phyloP scores from a whole-genome alignment of 2,329 filamentous ascomycete species.

The Aspergillus sojae region DNA sequence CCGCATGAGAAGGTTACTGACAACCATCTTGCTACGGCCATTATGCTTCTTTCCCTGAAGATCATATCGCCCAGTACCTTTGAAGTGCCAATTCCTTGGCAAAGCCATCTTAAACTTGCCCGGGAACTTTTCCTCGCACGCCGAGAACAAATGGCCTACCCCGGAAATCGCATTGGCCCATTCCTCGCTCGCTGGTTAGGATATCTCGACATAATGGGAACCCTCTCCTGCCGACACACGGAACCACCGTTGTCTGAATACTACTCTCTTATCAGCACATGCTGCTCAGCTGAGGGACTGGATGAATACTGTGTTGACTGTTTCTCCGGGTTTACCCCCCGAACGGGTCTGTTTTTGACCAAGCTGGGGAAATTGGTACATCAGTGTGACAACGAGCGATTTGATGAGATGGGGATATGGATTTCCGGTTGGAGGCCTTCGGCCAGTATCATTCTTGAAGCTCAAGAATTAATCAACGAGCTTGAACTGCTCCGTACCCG shows the following conservation, averaged over 20 bases:
- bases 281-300: conserved; percentile 57
- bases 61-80: conserved; percentile 82
- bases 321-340: conserved; percentile 75
- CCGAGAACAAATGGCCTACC: conserved; percentile 59
- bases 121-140: conserved; percentile 73
- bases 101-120: conserved; percentile 74
- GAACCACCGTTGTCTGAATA: conserved; percentile 57
- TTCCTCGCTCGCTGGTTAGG: conserved; percentile 83
- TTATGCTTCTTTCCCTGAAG: conserved; percentile 82
- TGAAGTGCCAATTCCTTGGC: conserved; percentile 79
- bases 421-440: conserved; percentile 61
- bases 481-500: conserved; percentile 59
- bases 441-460: conserved; percentile 56
- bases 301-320: conserved; percentile 75
- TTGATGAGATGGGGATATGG: conserved; percentile 57
- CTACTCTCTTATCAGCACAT: conserved; percentile 46
- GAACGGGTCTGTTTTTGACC: conserved; percentile 70
- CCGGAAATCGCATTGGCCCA: conserved; percentile 62
- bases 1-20: conserved; percentile 67
- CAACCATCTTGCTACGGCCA: conserved; percentile 75
- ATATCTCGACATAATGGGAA: conserved; percentile 79
- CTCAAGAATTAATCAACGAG: conserved; percentile 62
- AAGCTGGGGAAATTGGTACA: conserved; percentile 72
- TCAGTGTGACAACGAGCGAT: conserved; percentile 67
- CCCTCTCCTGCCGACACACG: conserved; percentile 63